Percentiles rank a stretch among this genome's conserved stretches.
phyloP scores from a whole-genome alignment of 306 rosid genomes.

The Boehmeria nivea region DNA sequence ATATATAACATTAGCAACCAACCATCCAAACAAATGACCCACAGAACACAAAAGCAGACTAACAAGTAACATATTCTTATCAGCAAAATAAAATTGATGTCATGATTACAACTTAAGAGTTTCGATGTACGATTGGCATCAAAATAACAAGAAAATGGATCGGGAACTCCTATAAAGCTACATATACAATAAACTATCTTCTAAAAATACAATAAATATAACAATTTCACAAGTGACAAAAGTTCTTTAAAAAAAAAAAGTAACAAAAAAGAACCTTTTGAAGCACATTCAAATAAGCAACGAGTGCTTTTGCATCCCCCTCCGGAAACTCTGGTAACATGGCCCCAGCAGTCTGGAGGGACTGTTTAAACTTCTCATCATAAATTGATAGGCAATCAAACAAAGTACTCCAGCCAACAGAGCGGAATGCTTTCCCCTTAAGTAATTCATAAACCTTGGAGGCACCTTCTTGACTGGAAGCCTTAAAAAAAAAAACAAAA shows the following conservation, averaged over 20 bases:
- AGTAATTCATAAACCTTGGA: constrained; percentile 89
- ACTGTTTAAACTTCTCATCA: constrained; percentile 89
- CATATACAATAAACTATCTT: not conserved
- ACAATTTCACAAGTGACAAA: constrained; percentile 7
- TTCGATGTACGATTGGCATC: not conserved
- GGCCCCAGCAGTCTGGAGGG: constrained; percentile 84
- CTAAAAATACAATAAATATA: not conserved
- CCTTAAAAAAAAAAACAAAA: constrained; percentile 40
- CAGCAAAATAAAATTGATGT: not conserved
- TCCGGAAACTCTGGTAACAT: constrained; percentile 81
- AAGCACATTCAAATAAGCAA: constrained; percentile 84
- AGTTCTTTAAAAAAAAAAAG: not conserved
- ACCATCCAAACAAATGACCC: no score
- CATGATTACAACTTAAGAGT: not conserved
- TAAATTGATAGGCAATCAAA: constrained; percentile 89
- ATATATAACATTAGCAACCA: no score
- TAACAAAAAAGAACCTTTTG: constrained; percentile 56
- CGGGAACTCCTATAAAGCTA: not conserved
- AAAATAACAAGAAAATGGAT: not conserved
- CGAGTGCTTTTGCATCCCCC: constrained; percentile 97
- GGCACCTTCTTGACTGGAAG: constrained; percentile 90
- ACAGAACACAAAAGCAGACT: no score
- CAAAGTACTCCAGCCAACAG: constrained; percentile 97
- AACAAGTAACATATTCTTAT: not conserved
- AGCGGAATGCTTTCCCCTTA: constrained; percentile 89